phyloP scores from a whole-genome alignment of 306 rosid species.

The Vigna mungo region DNA sequence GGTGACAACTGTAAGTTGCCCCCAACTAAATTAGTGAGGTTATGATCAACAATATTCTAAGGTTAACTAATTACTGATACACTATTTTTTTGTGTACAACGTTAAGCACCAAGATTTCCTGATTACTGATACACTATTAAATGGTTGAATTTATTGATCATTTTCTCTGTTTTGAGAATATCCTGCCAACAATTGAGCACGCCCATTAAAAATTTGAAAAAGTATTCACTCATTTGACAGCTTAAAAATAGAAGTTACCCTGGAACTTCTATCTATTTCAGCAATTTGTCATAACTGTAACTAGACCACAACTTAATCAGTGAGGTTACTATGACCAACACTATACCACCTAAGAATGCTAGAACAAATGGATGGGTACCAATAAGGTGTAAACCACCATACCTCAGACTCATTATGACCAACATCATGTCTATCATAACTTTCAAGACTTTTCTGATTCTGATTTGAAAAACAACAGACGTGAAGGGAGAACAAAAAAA shows the following conservation, averaged over 20 bases:
- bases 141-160: slow-evolving; percentile 11
- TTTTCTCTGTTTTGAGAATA: slow-evolving; percentile 22
- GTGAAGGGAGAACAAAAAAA: background rate
- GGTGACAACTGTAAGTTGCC: background rate
- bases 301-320: slow-evolving; percentile 21
- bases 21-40: background rate
- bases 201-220: slow-evolving; percentile 11
- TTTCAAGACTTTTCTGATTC: slow-evolving; percentile 54
- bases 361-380: background rate
- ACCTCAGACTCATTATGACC: slow-evolving; percentile 55
- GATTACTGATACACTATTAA: slow-evolving; percentile 29
- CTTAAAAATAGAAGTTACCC: slow-evolving; percentile 9
- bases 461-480: slow-evolving; percentile 31
- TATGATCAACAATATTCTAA: too few species aligned
- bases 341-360: slow-evolving; percentile 26
- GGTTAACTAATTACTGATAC: too few species aligned
- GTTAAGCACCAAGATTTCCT: background rate
- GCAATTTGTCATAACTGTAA: background rate
- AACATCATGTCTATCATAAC: slow-evolving; percentile 38
- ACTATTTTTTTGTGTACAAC: too few species aligned
- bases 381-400: slow-evolving; percentile 33
- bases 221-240: slow-evolving; percentile 22
- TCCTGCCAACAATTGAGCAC: slow-evolving; percentile 26
- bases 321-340: slow-evolving; percentile 24
- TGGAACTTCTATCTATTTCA: background rate